Evolutionary conservation across 2,329 filamentous ascomycete genomes (phyloP).

Genomic region (Alternaria triticimaculans): DNA sequence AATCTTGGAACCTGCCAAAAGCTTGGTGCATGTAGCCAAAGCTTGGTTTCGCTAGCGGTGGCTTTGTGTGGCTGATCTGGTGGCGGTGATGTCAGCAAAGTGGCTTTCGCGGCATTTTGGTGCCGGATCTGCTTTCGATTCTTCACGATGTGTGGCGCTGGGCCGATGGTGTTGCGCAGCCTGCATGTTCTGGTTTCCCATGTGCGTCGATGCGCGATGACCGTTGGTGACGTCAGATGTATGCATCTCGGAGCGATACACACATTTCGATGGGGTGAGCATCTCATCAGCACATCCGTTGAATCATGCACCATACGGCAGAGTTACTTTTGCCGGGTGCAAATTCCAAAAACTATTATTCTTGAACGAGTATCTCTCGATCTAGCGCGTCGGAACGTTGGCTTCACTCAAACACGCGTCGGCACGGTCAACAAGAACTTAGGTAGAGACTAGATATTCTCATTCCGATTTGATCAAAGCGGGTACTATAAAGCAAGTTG

Average conservation of each 20-base stretch:
- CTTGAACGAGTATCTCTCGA: neutral
- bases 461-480: neutral
- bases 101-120: conserved; percentile 7
- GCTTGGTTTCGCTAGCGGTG: conserved; percentile 29
- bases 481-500: neutral
- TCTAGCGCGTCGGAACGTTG: too few species aligned
- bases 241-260: neutral
- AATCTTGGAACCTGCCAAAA: conserved; percentile 30
- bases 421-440: neutral
- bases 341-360: neutral
- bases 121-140: conserved; percentile 1
- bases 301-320: neutral
- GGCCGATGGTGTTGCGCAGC: neutral
- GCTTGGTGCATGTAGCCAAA: conserved; percentile 23
- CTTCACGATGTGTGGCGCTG: conserved; percentile 4
- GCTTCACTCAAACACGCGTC: neutral
- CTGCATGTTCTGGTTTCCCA: neutral
- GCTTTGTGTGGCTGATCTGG: conserved; percentile 20
- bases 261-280: neutral
- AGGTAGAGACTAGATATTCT: neutral
- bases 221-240: conserved; percentile 3
- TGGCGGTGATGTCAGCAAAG: conserved; percentile 20
- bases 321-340: neutral
- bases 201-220: neutral
- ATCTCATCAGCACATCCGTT: neutral